Base-by-base conservation (phyloP, 2,329 filamentous ascomycete species). In the Chaetomiaceae sp. region DNA sequence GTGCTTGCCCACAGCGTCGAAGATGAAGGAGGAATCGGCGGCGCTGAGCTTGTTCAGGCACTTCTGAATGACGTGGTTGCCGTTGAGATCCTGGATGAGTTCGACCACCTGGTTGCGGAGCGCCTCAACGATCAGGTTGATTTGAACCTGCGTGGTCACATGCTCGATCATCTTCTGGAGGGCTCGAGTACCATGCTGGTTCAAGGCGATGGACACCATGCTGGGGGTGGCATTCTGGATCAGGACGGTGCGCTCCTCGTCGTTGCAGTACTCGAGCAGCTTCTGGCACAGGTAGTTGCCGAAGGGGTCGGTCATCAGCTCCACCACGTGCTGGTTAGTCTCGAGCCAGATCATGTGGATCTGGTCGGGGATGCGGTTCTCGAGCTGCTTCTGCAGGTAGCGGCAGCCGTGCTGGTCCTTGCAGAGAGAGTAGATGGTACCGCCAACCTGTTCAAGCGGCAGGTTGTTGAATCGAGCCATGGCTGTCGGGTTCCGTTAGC, bases 91-190 rank as follows among this genome's bases (percentile, higher is more conserved):
- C 68, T 99, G 90, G 55, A 99, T 96, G 48, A 99, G 79, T 61
- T 93, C 86, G 17, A 99, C 93, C 43, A 99, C 93, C 54, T 88
- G 83, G 66, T 83, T 79, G 57, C 85, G 81, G 44, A 99, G 79
- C 13, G 93, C 89, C 48, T 86, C 77, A 58, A 95, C 95, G 67
- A 99, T 93, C 59, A 89, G 86, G 60, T 87, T 78, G 44, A 92
- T 87, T 71, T 99, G 93, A 63, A 87, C 83, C 3, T 83, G 78
- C 21, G 89, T 95, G 46, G 85, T 87, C 63, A 99, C 88, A 67
- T 89, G 95, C 71, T 99, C 93, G 59, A 99, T 99, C 93, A 99
- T 99, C 79, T 97, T 99, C 74, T 99, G 93, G 53, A 99, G 74
- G 56, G 93, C 93, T 48, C 93, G 85, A 53, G 93, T 99, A 60